Evolutionary conservation across 208 protist species (phyloP).

Genomic region (Tritrichomonas musculus): DNA sequence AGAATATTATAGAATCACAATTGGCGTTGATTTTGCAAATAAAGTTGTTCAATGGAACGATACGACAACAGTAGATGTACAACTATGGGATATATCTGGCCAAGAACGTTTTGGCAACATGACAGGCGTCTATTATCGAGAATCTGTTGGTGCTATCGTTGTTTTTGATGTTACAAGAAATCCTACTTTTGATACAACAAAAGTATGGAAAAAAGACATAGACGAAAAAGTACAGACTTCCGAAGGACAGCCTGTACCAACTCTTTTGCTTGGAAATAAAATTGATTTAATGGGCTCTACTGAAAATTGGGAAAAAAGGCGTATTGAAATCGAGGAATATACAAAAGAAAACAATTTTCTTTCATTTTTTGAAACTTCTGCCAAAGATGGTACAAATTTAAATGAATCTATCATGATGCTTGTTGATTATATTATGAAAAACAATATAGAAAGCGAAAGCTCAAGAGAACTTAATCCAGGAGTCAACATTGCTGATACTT

Average conservation of each 20-base stretch:
- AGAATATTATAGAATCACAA: slow-evolving; percentile 1
- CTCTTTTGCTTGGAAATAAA: slow-evolving; percentile 37
- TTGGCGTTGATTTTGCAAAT: slow-evolving; percentile 31
- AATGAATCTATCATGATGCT: not conserved
- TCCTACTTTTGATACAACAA: slow-evolving; percentile 33
- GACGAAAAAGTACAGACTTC: slow-evolving; percentile 33
- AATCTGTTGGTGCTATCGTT: slow-evolving; percentile 32
- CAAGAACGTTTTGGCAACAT: slow-evolving; percentile 17
- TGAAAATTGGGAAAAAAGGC: not conserved
- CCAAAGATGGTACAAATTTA: slow-evolving; percentile 18
- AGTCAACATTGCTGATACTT: slow-evolving; percentile 18
- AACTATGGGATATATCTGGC: slow-evolving; percentile 31
- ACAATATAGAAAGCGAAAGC: slow-evolving; percentile 11
- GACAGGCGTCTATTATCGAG: slow-evolving; percentile 27
- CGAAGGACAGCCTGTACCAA: not conserved
- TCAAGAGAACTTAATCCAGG: slow-evolving; percentile 1
- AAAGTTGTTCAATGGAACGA: not conserved
- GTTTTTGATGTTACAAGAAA: slow-evolving; percentile 35
- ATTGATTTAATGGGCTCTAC: slow-evolving; percentile 10
- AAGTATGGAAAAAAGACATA: slow-evolving; percentile 36
- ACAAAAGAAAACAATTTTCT: slow-evolving; percentile 6
- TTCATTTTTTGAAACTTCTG: slow-evolving; percentile 1
- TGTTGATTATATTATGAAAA: not conserved
- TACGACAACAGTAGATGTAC: not conserved
- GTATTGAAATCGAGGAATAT: not conserved